Evolutionary conservation across 352 stramenopile species (phyloP).

Genomic region (Aphanomyces euteiches): DNA sequence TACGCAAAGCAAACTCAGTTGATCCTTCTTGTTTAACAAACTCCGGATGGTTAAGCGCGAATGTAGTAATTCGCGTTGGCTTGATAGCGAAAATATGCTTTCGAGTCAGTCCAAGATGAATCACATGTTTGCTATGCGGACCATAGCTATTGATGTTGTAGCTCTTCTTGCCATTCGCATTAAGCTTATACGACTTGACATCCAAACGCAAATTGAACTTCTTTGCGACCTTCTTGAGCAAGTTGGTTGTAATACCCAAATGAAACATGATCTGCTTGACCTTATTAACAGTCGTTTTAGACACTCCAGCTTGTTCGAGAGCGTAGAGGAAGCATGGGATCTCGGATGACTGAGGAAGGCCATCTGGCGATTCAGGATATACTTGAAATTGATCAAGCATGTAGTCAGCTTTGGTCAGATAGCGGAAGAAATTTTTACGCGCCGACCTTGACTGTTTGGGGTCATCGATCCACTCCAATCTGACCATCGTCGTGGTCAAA

Average conservation of each 20-base stretch:
- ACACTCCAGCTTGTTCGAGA: conserved; percentile 31
- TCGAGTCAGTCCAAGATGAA: conserved; percentile 33
- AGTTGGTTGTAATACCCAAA: conserved; percentile 35
- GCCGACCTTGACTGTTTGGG: conserved; percentile 30
- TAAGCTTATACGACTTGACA: conserved; percentile 34
- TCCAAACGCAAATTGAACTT: conserved; percentile 33
- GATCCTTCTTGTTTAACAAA: conserved; percentile 29
- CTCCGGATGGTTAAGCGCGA: conserved; percentile 34
- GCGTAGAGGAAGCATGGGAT: conserved; percentile 34
- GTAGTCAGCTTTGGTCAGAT: conserved; percentile 35
- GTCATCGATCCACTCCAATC: conserved; percentile 34
- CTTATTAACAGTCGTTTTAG: conserved; percentile 29
- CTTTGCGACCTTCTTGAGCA: conserved; percentile 34
- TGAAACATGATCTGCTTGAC: conserved; percentile 37
- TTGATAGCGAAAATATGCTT: conserved; percentile 37
- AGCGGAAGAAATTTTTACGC: conserved; percentile 37
- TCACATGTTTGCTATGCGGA: conserved; percentile 11
- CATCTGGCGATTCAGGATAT: conserved; percentile 23
- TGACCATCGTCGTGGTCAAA: conserved; percentile 29
- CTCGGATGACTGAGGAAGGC: conserved; percentile 20
- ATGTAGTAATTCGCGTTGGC: conserved; percentile 34
- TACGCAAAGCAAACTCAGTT: conserved; percentile 35
- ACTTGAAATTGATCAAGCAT: conserved; percentile 34
- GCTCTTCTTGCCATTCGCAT: no score
- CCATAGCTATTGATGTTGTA: conserved; percentile 5